These are phyloP conservation scores for Triglochin maritima DNA, from an alignment of 106 monocot species.

Conservation along the genomic window DNA sequence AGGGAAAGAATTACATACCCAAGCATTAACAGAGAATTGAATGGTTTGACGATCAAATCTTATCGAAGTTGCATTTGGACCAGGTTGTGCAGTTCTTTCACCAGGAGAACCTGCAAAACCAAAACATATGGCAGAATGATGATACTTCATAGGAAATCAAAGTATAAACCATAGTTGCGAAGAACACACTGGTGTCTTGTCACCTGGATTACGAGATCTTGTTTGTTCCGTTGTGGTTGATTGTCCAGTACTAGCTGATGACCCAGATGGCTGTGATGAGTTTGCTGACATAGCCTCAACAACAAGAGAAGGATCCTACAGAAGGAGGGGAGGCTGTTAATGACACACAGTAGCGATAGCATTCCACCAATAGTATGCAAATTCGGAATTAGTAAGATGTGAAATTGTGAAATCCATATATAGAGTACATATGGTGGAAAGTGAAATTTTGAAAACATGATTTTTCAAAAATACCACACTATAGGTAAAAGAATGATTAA, in stretches of 20 bases:
- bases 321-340: no score
- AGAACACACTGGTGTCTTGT: neutral
- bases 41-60: constrained; percentile 41
- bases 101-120: neutral
- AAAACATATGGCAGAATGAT: neutral
- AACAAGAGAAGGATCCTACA: constrained; percentile 5
- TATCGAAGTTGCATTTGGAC: constrained; percentile 21
- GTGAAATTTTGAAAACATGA: neutral
- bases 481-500: neutral
- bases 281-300: neutral
- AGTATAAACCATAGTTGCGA: neutral
- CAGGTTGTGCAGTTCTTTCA: constrained; percentile 20
- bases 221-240: neutral
- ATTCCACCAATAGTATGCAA: neutral
- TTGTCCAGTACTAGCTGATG: constrained; percentile 6
- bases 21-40: constrained; percentile 69
- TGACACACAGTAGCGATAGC: no score
- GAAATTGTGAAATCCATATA: neutral
- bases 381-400: neutral
- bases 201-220: constrained; percentile 8
- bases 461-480: neutral
- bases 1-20: constrained; percentile 27
- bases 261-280: neutral
- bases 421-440: neutral
- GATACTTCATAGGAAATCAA: neutral